These are phyloP conservation scores for Fragaria ananassa DNA, from an alignment of 306 rosid species.

Conservation along the genomic window DNA sequence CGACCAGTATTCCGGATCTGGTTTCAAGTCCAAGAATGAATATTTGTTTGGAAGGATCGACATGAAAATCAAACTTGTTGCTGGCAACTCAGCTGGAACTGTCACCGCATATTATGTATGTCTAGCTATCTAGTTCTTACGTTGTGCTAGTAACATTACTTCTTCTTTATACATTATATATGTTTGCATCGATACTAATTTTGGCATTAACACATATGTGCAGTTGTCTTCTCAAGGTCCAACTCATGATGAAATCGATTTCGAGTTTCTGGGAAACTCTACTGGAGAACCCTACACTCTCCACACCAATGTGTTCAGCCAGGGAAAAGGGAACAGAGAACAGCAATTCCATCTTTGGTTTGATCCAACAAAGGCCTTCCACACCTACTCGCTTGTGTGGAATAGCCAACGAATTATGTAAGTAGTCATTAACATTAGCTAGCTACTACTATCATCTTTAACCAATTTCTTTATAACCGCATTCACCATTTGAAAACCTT, in stretches of 20 bases:
- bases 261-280: conserved; percentile 43
- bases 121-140: background rate
- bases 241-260: conserved; percentile 50
- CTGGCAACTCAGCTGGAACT: conserved; percentile 87
- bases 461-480: background rate
- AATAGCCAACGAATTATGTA: conserved; percentile 39
- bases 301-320: conserved; percentile 40
- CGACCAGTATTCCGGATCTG: conserved; percentile 67
- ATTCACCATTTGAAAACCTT: background rate
- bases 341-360: conserved; percentile 48
- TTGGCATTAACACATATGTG: background rate
- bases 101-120: conserved; percentile 77
- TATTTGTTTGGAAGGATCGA: conserved; percentile 67
- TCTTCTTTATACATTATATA: background rate
- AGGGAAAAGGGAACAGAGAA: conserved; percentile 39
- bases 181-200: background rate
- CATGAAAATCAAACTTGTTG: conserved; percentile 65
- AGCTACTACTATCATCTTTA: background rate
- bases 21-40: conserved; percentile 58
- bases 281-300: conserved; percentile 43
- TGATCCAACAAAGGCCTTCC: conserved; percentile 44
- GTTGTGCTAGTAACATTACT: background rate
- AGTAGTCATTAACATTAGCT: background rate
- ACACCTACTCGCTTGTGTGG: conserved; percentile 45
- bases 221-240: conserved; percentile 71